Base-by-base conservation (phyloP, 805 yeast species). In the Hanseniaspora mollemarum region DNA sequence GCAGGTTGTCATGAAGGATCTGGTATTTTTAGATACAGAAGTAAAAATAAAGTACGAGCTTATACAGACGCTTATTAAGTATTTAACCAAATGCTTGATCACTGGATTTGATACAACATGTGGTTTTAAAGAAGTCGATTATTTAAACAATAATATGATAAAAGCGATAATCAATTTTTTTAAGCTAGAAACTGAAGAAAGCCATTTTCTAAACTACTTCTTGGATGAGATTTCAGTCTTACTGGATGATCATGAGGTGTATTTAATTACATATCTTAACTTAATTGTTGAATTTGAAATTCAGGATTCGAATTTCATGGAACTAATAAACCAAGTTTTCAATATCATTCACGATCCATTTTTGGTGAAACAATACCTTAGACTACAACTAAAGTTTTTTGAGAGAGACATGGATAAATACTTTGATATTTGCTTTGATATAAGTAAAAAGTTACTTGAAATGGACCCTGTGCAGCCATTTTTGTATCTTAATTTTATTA, bases 111-210 rank as follows among this genome's bases (percentile, higher is more conserved):
- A 44, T 28, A 8, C 33, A 6, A 25, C 41, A 9, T 16, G 36
- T 36, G 49, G 49, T n/a, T 44, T 36, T 21, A 25, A 26, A 2
- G 42, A 44, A 15, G 36, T 44, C 36, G 49, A 44, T 44, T 44
- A 44, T 26, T 15, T 44, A 8, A 44, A 44, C 26, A 44, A 44
- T 28, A 44, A 36, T 26, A 44, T 44, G 49, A 19, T 36, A 13
- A 2, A 9, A 5, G 38, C 32, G n/a, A 18, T 44, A 3, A 36
- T 26, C 21, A 36, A 16, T 15, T 44, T 44, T 26, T 26, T 44
- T 9, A 26, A 18, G 9, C 28, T 44, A 5, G 29, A 28, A 35
- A n/a, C 19, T 26, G 21, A 36, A 13, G 19, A 31, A 12, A 18
- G 26, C 4, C 25, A 5, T 9, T 26, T 36, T 13, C 12, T 44